Base-by-base conservation (phyloP, 2,329 filamentous ascomycete genomes). In the Fonsecaea pedrosoi region DNA sequence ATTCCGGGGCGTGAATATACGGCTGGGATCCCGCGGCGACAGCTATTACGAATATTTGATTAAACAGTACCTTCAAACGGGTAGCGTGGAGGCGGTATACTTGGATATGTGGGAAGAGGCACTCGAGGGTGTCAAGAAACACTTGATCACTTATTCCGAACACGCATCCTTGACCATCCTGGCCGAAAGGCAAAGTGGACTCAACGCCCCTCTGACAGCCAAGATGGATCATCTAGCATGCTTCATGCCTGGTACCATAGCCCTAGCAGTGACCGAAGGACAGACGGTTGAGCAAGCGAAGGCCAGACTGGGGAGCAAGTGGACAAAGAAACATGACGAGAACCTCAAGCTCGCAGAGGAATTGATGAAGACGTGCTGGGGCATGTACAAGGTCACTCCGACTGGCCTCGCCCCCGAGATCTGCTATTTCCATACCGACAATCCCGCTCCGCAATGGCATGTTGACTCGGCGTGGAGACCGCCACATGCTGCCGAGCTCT, bases 211-310 rank as follows among this genome's bases (percentile, higher is more conserved):
- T 0, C 78, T 98, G 25, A 88, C 87, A 13, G 90, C 94, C 30
- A 99, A 99, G 80, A 98, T 99, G 94, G 95, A 99, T 76, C 95
- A 99, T 75, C 84, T 98, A 4, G 94, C 97, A 42, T 99, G 95
- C 81, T 99, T 99, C 83, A 90, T 97, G 87, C 94, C 94, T 0
- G 95, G 95, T 8, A 97, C 94, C 3, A 97, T 99, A 74, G 94
- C 94, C 0, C 85, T 99, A 1, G 94, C 87, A 0, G 92, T 88
- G 0, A 99, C 95, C 0, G 90, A 88, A 40, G 95, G 95, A 1
- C 78, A 90, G 38, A 86, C 90, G 0, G 87, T 97, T 66, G 84
- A 86, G 0, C 87, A 93, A 75, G 94, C 94, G 12, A 89, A 87
- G 72, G 85, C 82, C 7, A 69, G 71, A 13, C 68, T 72, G 13